phyloP scores from a whole-genome alignment of 768 basidiomycete genomes.

The Auriscalpium microsporum region DNA sequence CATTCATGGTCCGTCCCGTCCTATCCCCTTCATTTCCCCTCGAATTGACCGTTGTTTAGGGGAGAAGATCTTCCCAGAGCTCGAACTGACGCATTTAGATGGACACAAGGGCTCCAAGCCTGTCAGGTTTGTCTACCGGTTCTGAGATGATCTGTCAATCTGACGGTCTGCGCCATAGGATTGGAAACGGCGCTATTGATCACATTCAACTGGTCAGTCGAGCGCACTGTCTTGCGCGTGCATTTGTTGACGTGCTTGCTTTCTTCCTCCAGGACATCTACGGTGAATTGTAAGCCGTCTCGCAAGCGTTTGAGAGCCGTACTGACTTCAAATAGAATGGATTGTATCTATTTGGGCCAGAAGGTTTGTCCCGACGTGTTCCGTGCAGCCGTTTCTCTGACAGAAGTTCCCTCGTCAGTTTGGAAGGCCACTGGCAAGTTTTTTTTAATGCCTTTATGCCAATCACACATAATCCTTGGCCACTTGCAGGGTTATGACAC shows the following conservation, averaged over 20 bases:
- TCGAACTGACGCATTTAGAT: conserved; percentile 82
- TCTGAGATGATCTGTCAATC: neutral
- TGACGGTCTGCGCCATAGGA: conserved; percentile 27
- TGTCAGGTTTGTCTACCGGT: conserved; percentile 40
- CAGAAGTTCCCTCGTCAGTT: conserved; percentile 34
- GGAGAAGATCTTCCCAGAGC: conserved; percentile 68
- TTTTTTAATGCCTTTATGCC: neutral
- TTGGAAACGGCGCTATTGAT: conserved; percentile 94
- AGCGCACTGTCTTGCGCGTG: neutral
- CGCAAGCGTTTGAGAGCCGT: no score
- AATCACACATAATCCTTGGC: neutral
- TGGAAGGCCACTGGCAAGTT: conserved; percentile 64
- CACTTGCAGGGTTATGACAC: conserved; percentile 43
- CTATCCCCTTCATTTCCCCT: no score
- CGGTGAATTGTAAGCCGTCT: conserved; percentile 65
- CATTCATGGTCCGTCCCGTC: conserved; percentile 58
- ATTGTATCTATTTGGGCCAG: conserved; percentile 93
- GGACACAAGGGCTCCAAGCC: conserved; percentile 83
- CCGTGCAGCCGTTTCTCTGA: no score
- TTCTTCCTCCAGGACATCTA: conserved; percentile 75
- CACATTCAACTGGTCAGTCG: conserved; percentile 73
- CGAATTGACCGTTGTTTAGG: conserved; percentile 12
- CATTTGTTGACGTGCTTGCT: conserved; percentile 1
- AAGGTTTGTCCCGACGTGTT: conserved; percentile 44
- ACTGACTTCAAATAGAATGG: conserved; percentile 42